phyloP scores from a whole-genome alignment of 371 early-diverging fungal species.

The Ordospora pajunii region DNA sequence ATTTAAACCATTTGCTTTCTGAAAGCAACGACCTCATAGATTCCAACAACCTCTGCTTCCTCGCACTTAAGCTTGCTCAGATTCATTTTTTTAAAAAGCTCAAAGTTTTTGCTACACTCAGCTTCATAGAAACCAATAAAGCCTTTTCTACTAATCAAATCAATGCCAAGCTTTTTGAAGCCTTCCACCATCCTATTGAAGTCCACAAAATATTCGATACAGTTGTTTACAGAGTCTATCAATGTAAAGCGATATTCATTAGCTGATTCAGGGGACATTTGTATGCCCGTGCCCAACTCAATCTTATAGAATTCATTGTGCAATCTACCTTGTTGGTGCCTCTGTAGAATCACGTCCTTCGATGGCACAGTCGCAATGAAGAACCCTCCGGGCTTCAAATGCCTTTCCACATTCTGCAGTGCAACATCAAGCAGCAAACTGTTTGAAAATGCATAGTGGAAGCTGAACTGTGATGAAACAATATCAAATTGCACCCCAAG shows the following conservation, averaged over 20 bases:
- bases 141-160: slow-evolving; percentile 26
- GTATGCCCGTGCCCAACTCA: background rate
- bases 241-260: slow-evolving; percentile 80
- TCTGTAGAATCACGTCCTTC: slow-evolving; percentile 71
- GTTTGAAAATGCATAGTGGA: slow-evolving; percentile 88
- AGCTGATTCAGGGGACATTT: slow-evolving; percentile 62
- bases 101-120: slow-evolving; percentile 19
- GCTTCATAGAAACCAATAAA: slow-evolving; percentile 51
- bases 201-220: slow-evolving; percentile 78
- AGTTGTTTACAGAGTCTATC: slow-evolving; percentile 85
- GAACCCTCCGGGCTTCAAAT: slow-evolving; percentile 70
- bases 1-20: slow-evolving; percentile 30
- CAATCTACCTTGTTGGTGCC: slow-evolving; percentile 58
- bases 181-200: slow-evolving; percentile 21
- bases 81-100: slow-evolving; percentile 38
- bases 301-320: slow-evolving; percentile 37
- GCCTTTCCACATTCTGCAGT: slow-evolving; percentile 70
- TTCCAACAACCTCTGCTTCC: slow-evolving; percentile 54
- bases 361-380: slow-evolving; percentile 89
- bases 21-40: slow-evolving; percentile 55
- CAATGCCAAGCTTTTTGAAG: slow-evolving; percentile 25
- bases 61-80: slow-evolving; percentile 22
- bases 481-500: slow-evolving; percentile 66
- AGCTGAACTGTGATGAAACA: slow-evolving; percentile 83
- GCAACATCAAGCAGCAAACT: slow-evolving; percentile 70